A percentile compares a stretch with the other conserved stretches of the same genome.
phyloP scores from a whole-genome alignment of 441 rosid genomes.

The Aquilaria agallochum region DNA sequence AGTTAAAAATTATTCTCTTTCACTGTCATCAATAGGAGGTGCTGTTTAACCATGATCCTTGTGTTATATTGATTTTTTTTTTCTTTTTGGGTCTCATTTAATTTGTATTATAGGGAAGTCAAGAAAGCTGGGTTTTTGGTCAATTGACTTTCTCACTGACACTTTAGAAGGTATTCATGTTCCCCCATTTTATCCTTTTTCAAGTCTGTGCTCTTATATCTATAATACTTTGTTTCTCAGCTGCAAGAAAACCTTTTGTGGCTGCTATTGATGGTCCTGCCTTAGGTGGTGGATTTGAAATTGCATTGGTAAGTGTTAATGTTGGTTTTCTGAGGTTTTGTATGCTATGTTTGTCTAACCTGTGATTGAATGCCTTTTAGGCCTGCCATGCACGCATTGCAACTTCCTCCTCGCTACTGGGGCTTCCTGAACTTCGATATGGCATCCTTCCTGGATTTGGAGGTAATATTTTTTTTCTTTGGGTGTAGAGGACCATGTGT shows the following conservation, averaged over 20 bases:
- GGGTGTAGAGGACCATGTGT: conserved; percentile 1
- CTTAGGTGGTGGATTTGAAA: conserved; percentile 10
- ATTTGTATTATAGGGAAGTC: background rate
- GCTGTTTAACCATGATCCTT: too few species aligned
- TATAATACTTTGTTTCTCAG: background rate
- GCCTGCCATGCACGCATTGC: background rate
- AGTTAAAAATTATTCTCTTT: background rate
- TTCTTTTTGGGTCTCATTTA: background rate
- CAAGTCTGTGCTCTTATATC: too few species aligned
- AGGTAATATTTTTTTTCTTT: conserved; percentile 5
- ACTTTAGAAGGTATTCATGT: too few species aligned
- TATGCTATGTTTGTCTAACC: background rate
- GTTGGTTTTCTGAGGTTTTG: background rate
- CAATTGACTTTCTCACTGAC: background rate
- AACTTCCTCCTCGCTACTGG: too few species aligned
- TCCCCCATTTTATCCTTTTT: too few species aligned
- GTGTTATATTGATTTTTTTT: background rate
- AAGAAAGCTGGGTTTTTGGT: background rate
- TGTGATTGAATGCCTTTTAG: background rate
- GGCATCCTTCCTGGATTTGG: conserved; percentile 14
- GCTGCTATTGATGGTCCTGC: conserved; percentile 15
- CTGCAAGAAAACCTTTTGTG: conserved; percentile 12
- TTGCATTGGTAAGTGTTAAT: background rate
- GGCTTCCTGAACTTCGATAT: background rate
- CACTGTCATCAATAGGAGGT: too few species aligned